Evolutionary conservation across 2,329 filamentous ascomycete species (phyloP).

Genomic region (Cladosporium sp.): DNA sequence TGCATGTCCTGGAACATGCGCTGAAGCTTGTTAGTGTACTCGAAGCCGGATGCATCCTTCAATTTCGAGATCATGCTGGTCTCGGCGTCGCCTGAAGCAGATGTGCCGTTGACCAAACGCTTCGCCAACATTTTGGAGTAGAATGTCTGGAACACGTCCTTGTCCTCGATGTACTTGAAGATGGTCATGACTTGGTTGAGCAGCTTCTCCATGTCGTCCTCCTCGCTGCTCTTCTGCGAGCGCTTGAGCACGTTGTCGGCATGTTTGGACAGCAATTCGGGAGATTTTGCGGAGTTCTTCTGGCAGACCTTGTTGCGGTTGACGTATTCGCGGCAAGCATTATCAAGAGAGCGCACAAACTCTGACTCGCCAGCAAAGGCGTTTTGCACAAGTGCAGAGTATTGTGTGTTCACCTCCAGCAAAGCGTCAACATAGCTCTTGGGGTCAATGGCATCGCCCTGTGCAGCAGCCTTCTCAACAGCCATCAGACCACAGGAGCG

Average conservation of each 20-base stretch:
- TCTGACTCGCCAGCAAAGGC: conserved; percentile 96
- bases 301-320: conserved; percentile 97
- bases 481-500: conserved; percentile 84
- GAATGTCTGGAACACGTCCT: conserved; percentile 99
- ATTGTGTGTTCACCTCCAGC: conserved; percentile 90
- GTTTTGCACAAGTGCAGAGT: conserved; percentile 84
- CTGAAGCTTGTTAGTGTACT: conserved; percentile 99
- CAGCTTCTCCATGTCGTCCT: conserved; percentile 87
- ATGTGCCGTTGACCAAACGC: conserved; percentile 90
- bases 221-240: conserved; percentile 87
- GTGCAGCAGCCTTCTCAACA: conserved; percentile 85
- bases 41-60: conserved; percentile 97
- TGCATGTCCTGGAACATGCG: conserved; percentile 99
- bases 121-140: conserved; percentile 96
- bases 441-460: conserved; percentile 87
- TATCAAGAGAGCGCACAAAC: conserved; percentile 93
- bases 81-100: conserved; percentile 94
- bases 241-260: conserved; percentile 91
- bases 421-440: conserved; percentile 96
- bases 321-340: conserved; percentile 96
- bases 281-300: conserved; percentile 87
- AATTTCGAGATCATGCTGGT: conserved; percentile 99
- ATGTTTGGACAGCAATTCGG: conserved; percentile 92
- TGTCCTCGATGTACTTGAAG: conserved; percentile 99
- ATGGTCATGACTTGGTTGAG: conserved; percentile 96